Evolutionary conservation across 1,284 basidiomycete species (phyloP), one percentile per base, ranked within the genome.

Genomic region (Ganoderma resinaceum): DNA sequence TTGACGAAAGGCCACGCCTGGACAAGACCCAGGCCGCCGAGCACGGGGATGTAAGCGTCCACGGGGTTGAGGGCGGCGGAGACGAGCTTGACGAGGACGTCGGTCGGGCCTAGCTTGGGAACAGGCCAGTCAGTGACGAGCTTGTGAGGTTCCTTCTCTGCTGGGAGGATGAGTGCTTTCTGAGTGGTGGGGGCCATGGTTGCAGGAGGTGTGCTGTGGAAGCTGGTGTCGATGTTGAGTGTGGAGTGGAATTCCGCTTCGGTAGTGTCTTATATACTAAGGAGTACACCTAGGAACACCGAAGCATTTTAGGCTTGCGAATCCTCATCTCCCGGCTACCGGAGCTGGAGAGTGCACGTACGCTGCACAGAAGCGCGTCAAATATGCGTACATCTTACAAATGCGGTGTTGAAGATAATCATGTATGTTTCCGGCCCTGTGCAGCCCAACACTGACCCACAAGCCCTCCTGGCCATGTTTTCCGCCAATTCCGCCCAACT

Each of bases 11-110:
- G n/a, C n/a, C n/a, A n/a, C n/a, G n/a, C n/a, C n/a, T n/a, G n/a
- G n/a, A n/a, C n/a, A n/a, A n/a, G n/a, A n/a, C n/a, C 26, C 20
- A 75, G 0, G 2, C 75, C 80, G 16, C 73, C 69, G 6, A n/a
- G 1, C 11, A 66, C 46, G 59, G 79, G 80, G 14, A 82, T 77
- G 63, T 78, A 81, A 78, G 80, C 80, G 42, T 84, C 83, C 23
- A 76, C 71, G 0, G 79, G 46, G 33, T 62, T 62, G 12, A 62
- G 4, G 9, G 46, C 43, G 8, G 33, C 35, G 3, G 61, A 33
- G n/a, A 53, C 35, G 31, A 53, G 11, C 46, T 62, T 49, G 31
- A 62, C 46, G n/a, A 49, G 46, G 2, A 62, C 61, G 6, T 62
- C 46, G 0, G 46, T 38, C 7, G 46, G 46, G 31, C 61, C 61